Base-by-base conservation (phyloP, 768 basidiomycete genomes). In the Coprinopsis marcescibilis region DNA sequence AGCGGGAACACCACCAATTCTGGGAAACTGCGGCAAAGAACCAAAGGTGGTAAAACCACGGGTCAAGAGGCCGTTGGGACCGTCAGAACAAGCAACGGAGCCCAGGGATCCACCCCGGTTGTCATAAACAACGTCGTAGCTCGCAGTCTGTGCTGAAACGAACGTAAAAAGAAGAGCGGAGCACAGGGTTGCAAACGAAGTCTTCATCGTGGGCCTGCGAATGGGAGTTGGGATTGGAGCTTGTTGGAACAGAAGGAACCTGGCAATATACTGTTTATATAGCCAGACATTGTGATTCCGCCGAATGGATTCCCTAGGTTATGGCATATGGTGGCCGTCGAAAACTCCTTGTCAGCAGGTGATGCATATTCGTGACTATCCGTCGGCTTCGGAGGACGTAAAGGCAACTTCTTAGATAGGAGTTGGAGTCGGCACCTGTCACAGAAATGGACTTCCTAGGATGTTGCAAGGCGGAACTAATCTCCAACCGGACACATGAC, bases 1-100 rank as follows among this genome's bases (percentile, higher is more conserved):
- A 29, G 70, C 77, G 13, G 68, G 64, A 1, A 70, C 75, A 1
- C 76, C 81, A 24, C 79, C 81, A 55, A 85, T 78, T 59, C 66
- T 57, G 1, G 82, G 80, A 67, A 81, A 85, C 37, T 61, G 63
- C 2, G 81, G 80, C 23, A 85, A 60, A 29, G 65, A 62, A 12
- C 65, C 68, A 42, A 82, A 76, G 29, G 71, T 80, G 3, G 62
- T 68, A 61, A 67, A 82, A 3, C 63, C 64, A 15, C 61, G 63
- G 1, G 69, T 67, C 11, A 70, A 26, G 17, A 84, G 64, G 12
- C 81, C 81, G 45, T 79, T 64, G 19, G 60, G 48, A 6, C 81
- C 80, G 52, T 76, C 57, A 11, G 73, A 75, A 56, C 73, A 75
- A 1, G 73, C 67, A 23, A 73, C 71, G 12, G 54, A 61, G 54